Conservation (phyloP, 2,329 filamentous ascomycete species). For the Clarireedia paspali region DNA sequence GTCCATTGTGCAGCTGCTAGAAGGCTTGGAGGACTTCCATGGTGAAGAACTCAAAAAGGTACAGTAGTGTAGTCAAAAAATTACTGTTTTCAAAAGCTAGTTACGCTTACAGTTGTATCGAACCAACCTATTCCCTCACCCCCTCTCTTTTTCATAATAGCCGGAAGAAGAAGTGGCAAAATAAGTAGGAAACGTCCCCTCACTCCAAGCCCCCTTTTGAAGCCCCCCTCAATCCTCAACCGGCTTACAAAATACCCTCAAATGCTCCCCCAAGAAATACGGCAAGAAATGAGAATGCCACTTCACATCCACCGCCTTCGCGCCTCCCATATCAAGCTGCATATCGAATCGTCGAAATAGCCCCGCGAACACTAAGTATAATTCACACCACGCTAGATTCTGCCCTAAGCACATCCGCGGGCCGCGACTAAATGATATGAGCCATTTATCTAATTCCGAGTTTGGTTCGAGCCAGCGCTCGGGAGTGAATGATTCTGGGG, state of each 20-base stretch:
- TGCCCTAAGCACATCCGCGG: conserved; percentile 33
- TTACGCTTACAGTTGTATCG: too few species aligned
- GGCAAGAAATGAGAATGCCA: conserved; percentile 27
- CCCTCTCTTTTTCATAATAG: too few species aligned
- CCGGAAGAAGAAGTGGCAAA: too few species aligned
- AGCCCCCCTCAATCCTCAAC: background rate
- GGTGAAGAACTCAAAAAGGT: too few species aligned
- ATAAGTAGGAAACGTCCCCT: background rate
- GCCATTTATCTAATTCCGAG: conserved; percentile 6
- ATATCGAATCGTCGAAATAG: conserved; percentile 28
- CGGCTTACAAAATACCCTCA: conserved; percentile 19
- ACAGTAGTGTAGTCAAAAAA: too few species aligned
- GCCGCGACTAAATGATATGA: conserved; percentile 38
- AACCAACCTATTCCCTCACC: too few species aligned
- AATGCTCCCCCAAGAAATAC: conserved; percentile 16
- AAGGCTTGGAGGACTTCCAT: too few species aligned
- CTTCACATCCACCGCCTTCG: conserved; percentile 22
- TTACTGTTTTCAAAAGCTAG: too few species aligned
- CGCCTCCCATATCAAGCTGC: conserved; percentile 21
- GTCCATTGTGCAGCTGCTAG: too few species aligned
- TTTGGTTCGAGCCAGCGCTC: conserved; percentile 16
- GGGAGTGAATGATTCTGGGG: conserved; percentile 16
- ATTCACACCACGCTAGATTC: conserved; percentile 23
- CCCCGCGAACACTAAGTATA: conserved; percentile 28
- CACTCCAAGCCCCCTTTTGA: background rate